phyloP scores from a whole-genome alignment of 108 stramenopile species.

The Stephanodiscus minutulus region DNA sequence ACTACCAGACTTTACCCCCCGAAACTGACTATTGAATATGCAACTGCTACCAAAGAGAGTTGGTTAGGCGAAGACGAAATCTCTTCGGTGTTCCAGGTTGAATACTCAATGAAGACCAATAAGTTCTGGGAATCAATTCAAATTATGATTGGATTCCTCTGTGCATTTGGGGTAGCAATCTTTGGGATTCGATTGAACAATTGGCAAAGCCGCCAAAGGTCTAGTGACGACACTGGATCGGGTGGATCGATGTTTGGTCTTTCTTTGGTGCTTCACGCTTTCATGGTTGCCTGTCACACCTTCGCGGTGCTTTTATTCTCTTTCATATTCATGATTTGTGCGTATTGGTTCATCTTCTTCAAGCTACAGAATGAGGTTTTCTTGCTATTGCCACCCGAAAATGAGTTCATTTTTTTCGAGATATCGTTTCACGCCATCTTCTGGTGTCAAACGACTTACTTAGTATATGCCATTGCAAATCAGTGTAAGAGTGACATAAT shows the following conservation, averaged over 20 bases:
- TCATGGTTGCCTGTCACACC: conserved; percentile 52
- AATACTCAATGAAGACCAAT: conserved; percentile 61
- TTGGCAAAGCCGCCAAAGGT: conserved; percentile 53
- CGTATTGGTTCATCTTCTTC: conserved; percentile 78
- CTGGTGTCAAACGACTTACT: conserved; percentile 54
- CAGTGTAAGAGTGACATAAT: conserved; percentile 70
- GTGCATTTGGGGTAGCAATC: conserved; percentile 47
- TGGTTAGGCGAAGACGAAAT: conserved; percentile 8
- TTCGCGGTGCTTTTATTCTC: conserved; percentile 53
- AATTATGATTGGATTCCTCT: conserved; percentile 59
- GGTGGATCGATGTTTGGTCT: conserved; percentile 32
- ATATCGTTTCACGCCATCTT: conserved; percentile 51
- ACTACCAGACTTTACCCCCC: conserved; percentile 64
- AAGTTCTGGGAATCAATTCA: conserved; percentile 55
- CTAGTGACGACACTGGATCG: conserved; percentile 11
- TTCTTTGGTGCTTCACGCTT: conserved; percentile 43
- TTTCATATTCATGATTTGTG: conserved; percentile 50
- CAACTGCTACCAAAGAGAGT: conserved; percentile 35
- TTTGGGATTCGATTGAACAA: conserved; percentile 49
- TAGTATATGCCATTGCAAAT: conserved; percentile 43
- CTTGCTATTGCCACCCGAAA: conserved; percentile 63
- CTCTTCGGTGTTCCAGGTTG: conserved; percentile 51
- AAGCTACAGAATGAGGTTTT: conserved; percentile 75
- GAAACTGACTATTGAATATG: conserved; percentile 62
- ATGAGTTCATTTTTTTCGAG: conserved; percentile 55